Percentiles rank a stretch among this genome's conserved stretches.
Evolutionary conservation across 1,139 yeast genomes (phyloP).

Genomic region (Diutina ranongensis): DNA sequence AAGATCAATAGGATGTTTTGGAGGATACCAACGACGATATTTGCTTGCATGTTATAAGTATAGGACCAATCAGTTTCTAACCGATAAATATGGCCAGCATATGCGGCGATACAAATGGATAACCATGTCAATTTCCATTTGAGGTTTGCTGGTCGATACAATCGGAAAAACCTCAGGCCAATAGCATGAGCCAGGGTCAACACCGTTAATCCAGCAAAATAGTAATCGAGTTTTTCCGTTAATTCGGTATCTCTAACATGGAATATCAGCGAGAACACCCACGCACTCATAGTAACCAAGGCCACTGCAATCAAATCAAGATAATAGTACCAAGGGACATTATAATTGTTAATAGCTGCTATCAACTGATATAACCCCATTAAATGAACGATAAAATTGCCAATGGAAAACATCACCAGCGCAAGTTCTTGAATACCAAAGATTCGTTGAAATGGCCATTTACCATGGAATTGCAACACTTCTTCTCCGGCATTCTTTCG

Average conservation of each 20-base stretch:
- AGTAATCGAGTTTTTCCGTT: constrained; percentile 84
- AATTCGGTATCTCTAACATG: constrained; percentile 72
- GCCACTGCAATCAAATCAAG: constrained; percentile 25
- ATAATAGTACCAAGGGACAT: constrained; percentile 12
- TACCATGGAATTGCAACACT: constrained; percentile 84
- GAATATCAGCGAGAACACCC: constrained; percentile 78
- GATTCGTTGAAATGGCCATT: constrained; percentile 83
- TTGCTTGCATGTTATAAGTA: constrained; percentile 89
- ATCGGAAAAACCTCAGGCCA: constrained; percentile 41
- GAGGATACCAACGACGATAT: constrained; percentile 61
- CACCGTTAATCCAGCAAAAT: constrained; percentile 86
- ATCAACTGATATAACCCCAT: constrained; percentile 37
- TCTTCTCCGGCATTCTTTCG: constrained; percentile 36
- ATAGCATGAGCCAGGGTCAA: constrained; percentile 67
- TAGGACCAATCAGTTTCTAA: constrained; percentile 75
- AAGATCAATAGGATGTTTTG: constrained; percentile 44
- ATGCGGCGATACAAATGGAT: constrained; percentile 33
- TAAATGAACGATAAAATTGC: constrained; percentile 69
- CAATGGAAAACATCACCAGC: constrained; percentile 69
- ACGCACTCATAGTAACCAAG: constrained; percentile 65
- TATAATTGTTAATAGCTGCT: constrained; percentile 9
- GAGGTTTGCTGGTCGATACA: constrained; percentile 30
- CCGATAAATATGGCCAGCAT: constrained; percentile 53
- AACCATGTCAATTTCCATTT: constrained; percentile 23
- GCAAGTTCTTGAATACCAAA: constrained; percentile 76